Evolutionary conservation across 2,329 filamentous ascomycete species (phyloP).

Genomic region (Xylariaceae sp.): DNA sequence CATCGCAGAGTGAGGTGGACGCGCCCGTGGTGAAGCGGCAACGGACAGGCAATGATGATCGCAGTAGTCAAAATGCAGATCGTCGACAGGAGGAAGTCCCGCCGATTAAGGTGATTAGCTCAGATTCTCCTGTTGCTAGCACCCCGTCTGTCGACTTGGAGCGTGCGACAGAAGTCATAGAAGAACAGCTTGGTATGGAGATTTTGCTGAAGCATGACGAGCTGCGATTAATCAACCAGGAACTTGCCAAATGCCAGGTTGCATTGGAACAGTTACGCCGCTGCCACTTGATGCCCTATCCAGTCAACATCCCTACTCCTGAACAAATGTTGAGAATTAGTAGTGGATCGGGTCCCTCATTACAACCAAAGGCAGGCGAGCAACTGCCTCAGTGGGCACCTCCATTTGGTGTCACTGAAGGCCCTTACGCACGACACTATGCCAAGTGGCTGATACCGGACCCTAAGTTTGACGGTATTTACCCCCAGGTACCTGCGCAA

Average conservation of each 20-base stretch:
- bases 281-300: constrained; percentile 89
- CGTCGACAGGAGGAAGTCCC: constrained; percentile 33
- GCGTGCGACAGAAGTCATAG: constrained; percentile 68
- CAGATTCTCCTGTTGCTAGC: constrained; percentile 7
- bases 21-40: constrained; percentile 42
- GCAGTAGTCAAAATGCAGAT: constrained; percentile 19
- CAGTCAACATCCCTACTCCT: constrained; percentile 65
- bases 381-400: constrained; percentile 73
- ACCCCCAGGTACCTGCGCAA: constrained; percentile 45
- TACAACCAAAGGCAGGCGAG: constrained; percentile 61
- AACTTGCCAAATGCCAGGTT: constrained; percentile 91
- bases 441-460: constrained; percentile 93
- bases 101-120: constrained; percentile 20
- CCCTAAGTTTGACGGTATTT: constrained; percentile 73
- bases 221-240: constrained; percentile 89
- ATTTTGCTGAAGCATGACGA: constrained; percentile 94
- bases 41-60: constrained; percentile 35
- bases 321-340: constrained; percentile 68
- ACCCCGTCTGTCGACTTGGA: constrained; percentile 37
- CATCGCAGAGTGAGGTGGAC: constrained; percentile 24
- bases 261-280: constrained; percentile 91
- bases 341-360: constrained; percentile 69
- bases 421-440: constrained; percentile 92
- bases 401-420: constrained; percentile 86
- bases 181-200: constrained; percentile 85